Percentiles rank a stretch among this genome's conserved stretches.
phyloP scores from a whole-genome alignment of 495 filamentous ascomycete genomes.

The Aspergillus indologenus region DNA sequence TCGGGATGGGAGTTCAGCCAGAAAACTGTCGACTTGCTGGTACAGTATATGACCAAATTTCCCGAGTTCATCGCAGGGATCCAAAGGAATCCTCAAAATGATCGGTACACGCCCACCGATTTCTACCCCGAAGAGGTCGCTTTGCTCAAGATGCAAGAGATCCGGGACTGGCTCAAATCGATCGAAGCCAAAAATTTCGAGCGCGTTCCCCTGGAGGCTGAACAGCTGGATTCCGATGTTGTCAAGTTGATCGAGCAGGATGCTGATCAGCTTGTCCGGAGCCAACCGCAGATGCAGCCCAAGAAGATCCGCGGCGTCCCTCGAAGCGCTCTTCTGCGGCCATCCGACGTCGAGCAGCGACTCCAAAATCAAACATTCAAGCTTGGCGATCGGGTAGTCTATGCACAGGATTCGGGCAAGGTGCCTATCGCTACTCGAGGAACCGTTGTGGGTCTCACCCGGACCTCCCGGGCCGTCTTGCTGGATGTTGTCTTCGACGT shows the following conservation, averaged over 20 bases:
- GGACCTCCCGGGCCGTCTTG: conserved; percentile 72
- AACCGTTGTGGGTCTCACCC: conserved; percentile 88
- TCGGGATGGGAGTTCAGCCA: conserved; percentile 94
- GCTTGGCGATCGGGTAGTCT: conserved; percentile 88
- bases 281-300: conserved; percentile 49
- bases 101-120: conserved; percentile 75
- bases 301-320: conserved; percentile 73
- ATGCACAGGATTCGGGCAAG: conserved; percentile 88
- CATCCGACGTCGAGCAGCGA: conserved; percentile 86
- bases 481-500: conserved; percentile 92
- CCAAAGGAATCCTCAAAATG: conserved; percentile 67
- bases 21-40: conserved; percentile 75
- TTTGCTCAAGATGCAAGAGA: conserved; percentile 67
- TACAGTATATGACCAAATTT: conserved; percentile 88
- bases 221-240: conserved; percentile 88
- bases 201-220: conserved; percentile 87
- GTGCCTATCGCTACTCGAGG: conserved; percentile 90
- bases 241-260: conserved; percentile 78
- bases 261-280: conserved; percentile 56
- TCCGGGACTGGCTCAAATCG: conserved; percentile 85
- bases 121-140: conserved; percentile 74
- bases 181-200: conserved; percentile 89
- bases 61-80: conserved; percentile 92
- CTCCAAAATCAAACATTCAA: conserved; percentile 79
- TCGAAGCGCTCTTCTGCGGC: conserved; percentile 81